Base-by-base conservation (phyloP, 1,139 yeast genomes). In the Scheffersomyces segobiensis region DNA sequence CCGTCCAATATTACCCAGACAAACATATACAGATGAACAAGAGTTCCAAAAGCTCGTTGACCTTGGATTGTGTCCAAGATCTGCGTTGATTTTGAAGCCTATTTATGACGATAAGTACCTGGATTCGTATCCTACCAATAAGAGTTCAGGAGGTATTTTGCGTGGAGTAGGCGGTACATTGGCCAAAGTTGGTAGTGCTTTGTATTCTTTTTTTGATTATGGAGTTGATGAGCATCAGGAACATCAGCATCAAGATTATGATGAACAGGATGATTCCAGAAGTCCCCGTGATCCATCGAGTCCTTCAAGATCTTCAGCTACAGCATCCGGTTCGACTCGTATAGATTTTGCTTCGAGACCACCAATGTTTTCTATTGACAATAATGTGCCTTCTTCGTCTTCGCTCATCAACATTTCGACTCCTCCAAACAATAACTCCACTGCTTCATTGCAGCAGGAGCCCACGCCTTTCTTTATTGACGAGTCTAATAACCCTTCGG, bases 31-130 rank as follows among this genome's bases (percentile, higher is more conserved):
- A 2, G 84, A 81, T 17, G 76, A 80, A 8, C 88, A 87, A 56
- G 93, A 88, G 66, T 76, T 79, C 57, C 68, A 68, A 55, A 70
- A 83, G 3, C 74, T 89, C 52, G 67, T 65, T 24, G 79, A 76
- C 5, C 74, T 89, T 54, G 84, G 80, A 8, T 74, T 89, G 57
- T 74, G 81, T 17, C 95, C 96, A 1, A 77, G 93, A 56, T 86
- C 92, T 17, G 90, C 88, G 0, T 71, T 89, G 53, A 84, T 87
- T 49, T 75, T 89, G 60, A 87, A 87, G 65, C 91, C 91, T 51
- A 69, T 76, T 10, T 80, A 72, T 60, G 74, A 70, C 52, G 77
- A 74, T 17, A 58, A 62, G 7, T 58, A 51, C 49, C 56, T 67
- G 8, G 59, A 56, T n/a, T 58, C 67, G 2, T 62, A 65, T 52